These are phyloP conservation scores for Apiospora sp. DNA, from an alignment of 2,329 filamentous ascomycete species.

Conservation along the genomic window DNA sequence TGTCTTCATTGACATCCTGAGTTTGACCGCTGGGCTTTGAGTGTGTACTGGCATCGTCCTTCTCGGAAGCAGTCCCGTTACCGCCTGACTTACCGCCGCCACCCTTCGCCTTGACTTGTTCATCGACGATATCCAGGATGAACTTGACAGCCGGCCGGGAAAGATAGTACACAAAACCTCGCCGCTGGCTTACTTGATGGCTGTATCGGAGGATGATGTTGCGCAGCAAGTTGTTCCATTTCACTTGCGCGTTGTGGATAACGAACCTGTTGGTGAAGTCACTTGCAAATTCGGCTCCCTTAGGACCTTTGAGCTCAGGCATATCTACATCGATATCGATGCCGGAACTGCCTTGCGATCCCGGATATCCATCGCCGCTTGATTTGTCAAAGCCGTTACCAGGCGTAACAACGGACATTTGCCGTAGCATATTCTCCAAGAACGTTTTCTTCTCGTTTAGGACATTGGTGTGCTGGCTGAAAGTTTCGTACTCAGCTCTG, in stretches of 20 bases:
- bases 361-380: slow-evolving; percentile 42
- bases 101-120: slow-evolving; percentile 79
- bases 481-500: slow-evolving; percentile 67
- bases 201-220: slow-evolving; percentile 98
- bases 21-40: slow-evolving; percentile 53
- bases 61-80: slow-evolving; percentile 36
- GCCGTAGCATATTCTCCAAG: slow-evolving; percentile 64
- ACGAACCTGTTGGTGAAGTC: slow-evolving; percentile 99
- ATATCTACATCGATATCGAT: slow-evolving; percentile 31
- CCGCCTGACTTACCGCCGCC: slow-evolving; percentile 1
- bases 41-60: slow-evolving; percentile 40
- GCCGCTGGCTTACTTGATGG: slow-evolving; percentile 93
- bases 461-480: slow-evolving; percentile 62
- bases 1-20: slow-evolving; percentile 67
- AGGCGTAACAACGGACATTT: slow-evolving; percentile 50
- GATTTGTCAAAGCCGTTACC: slow-evolving; percentile 27
- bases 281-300: slow-evolving; percentile 83
- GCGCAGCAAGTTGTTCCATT: slow-evolving; percentile 96
- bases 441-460: slow-evolving; percentile 66
- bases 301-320: slow-evolving; percentile 64
- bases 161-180: slow-evolving; percentile 97
- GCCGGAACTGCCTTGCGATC: background rate
- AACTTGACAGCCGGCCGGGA: slow-evolving; percentile 96
- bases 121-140: slow-evolving; percentile 95
- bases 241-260: slow-evolving; percentile 95